Conservation (phyloP, 371 early-diverging fungal species). For the Mortierella sp. region DNA sequence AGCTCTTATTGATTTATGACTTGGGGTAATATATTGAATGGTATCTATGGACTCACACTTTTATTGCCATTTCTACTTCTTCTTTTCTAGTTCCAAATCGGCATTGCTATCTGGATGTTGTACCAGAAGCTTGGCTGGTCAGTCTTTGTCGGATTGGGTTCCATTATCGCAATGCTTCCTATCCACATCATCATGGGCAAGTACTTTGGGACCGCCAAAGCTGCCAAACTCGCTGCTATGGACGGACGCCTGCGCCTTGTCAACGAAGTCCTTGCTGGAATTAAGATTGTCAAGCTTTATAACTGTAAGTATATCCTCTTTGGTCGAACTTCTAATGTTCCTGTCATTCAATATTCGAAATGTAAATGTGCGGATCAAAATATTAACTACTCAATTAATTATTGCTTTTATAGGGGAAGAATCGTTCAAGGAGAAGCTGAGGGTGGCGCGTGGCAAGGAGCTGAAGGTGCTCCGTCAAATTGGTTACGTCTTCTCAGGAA, state of each 20-base stretch:
- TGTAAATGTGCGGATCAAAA: background rate
- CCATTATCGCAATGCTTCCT: conserved; percentile 20
- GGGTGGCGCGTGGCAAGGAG: conserved; percentile 31
- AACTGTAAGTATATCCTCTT: conserved; percentile 32
- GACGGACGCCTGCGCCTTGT: conserved; percentile 72
- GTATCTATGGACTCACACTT: background rate
- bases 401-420: conserved; percentile 32
- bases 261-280: conserved; percentile 59
- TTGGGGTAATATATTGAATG: background rate
- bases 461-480: conserved; percentile 24
- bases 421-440: conserved; percentile 43
- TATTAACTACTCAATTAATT: background rate
- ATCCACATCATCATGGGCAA: conserved; percentile 12
- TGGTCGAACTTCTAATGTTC: background rate
- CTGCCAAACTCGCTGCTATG: conserved; percentile 58
- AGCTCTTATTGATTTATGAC: background rate
- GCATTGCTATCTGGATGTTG: conserved; percentile 28
- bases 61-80: background rate
- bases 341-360: background rate
- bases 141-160: conserved; percentile 27
- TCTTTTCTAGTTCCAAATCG: conserved; percentile 11
- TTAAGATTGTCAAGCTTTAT: conserved; percentile 63
- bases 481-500: conserved; percentile 23
- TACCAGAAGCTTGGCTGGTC: conserved; percentile 37
- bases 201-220: conserved; percentile 14